These are phyloP conservation scores for Solanum hybrid DNA, from an alignment of 305 asterid genomes.

Conservation along the genomic window DNA sequence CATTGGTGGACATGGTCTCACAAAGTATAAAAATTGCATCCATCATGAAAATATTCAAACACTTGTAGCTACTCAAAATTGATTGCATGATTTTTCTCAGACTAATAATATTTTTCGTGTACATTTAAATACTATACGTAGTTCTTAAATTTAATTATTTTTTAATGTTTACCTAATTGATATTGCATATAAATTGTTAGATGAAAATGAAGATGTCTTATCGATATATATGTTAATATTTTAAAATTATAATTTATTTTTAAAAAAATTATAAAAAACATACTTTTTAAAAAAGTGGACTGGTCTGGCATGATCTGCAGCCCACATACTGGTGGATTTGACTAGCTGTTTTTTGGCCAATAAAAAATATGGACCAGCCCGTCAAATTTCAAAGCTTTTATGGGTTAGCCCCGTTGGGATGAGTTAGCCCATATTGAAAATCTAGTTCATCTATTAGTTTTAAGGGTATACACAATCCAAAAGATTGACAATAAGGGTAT, in stretches of 20 bases:
- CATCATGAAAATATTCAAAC: background rate
- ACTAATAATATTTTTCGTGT: background rate
- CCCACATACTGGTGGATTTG: background rate
- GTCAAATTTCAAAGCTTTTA: background rate
- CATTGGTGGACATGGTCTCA: background rate
- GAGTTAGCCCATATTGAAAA: background rate
- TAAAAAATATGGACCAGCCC: too few species aligned
- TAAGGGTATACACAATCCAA: background rate
- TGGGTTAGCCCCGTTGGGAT: background rate
- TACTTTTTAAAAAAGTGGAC: too few species aligned
- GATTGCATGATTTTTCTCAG: background rate
- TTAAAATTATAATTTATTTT: too few species aligned
- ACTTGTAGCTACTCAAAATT: too few species aligned
- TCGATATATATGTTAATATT: too few species aligned
- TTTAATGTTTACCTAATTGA: background rate
- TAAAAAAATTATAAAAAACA: too few species aligned
- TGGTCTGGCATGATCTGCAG: accelerated
- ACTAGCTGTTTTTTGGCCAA: background rate
- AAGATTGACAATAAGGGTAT: background rate
- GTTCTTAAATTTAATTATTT: background rate
- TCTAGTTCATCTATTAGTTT: background rate
- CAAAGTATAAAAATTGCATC: too few species aligned
- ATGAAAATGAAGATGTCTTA: background rate
- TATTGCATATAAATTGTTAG: background rate
- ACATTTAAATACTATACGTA: background rate